Evolutionary conservation across 2,329 filamentous ascomycete species (phyloP).

Genomic region (Ophiocordyceps robertsii): DNA sequence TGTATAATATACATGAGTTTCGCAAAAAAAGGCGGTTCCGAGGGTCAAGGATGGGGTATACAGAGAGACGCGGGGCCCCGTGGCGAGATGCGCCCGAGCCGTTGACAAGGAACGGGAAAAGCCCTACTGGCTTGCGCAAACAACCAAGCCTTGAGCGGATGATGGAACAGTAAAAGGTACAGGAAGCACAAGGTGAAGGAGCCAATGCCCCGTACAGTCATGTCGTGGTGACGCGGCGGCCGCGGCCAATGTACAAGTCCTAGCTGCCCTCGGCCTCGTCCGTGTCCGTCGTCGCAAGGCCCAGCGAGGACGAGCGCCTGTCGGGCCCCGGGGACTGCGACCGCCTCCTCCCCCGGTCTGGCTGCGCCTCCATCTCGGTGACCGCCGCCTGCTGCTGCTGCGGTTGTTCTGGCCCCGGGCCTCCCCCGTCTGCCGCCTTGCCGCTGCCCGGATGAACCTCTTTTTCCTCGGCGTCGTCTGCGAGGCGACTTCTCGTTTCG

Average conservation of each 20-base stretch:
- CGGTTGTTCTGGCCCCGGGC: background rate
- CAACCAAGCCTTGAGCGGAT: no score
- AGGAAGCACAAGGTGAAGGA: no score
- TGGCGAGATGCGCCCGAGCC: no score
- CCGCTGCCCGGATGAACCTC: background rate
- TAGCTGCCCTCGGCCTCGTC: background rate
- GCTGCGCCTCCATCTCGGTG: background rate
- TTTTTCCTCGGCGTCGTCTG: constrained; percentile 2
- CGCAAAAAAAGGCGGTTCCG: no score
- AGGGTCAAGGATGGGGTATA: no score
- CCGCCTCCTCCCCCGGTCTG: background rate
- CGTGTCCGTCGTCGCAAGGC: background rate
- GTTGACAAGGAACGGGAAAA: no score
- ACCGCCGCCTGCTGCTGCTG: no score
- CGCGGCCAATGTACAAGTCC: background rate
- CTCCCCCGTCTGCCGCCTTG: background rate
- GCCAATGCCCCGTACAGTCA: background rate
- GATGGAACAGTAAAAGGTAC: no score
- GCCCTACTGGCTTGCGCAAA: no score
- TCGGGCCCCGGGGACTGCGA: background rate
- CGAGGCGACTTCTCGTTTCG: background rate
- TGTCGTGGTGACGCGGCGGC: constrained; percentile 1
- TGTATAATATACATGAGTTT: no score
- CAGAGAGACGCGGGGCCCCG: no score
- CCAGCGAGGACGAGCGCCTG: background rate